Evolutionary conservation across 345 rosid genomes (phyloP), one percentile per base, ranked within the genome.

Genomic region (Corchorus capsularis): DNA sequence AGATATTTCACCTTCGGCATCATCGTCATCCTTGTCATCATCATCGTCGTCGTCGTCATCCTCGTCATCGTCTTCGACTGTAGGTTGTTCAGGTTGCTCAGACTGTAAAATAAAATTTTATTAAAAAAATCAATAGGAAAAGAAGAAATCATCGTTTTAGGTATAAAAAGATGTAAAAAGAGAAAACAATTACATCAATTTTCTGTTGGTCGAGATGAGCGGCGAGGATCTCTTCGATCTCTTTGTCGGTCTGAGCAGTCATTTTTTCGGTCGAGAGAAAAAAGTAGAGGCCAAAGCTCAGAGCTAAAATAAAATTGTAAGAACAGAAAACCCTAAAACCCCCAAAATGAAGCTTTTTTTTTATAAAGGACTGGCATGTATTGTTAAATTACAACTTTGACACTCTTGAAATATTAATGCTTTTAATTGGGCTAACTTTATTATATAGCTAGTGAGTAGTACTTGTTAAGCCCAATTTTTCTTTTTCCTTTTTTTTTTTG

Each of bases 231-330:
- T 88, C 92, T 81, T 86, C 96, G 71, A 89, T 81, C 78, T 88
- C 92, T 81, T 86, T 92, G 69, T 85, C 87, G 22, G 81, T 73
- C 80, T 87, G 85, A 69, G 92, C 87, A 78, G 97, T 86, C 97
- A 92, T 92, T 83, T 74, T 61, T 27, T 34, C 34, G 19, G 65
- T 16, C 15, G 60, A 75, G 65, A 80, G 63, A 69, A 66, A 53
- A 63, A 72, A 70, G 16, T 19, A 56, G 34, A 35, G 4, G 27
- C n/a, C n/a, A 16, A n/a, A n/a, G 47, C 47, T 1, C 6, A 45
- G 1, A 7, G 10, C 7, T 3, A 22, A 5, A 20, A 20, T n/a
- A 66, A 45, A 50, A 57, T 4, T 10, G 35, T 22, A 7, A 39
- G 17, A 39, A 8, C 5, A 10, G 20, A 43, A 27, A 19, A 43